phyloP scores from a whole-genome alignment of 2,329 filamentous ascomycete genomes.

The Colletotrichum tofieldiae region DNA sequence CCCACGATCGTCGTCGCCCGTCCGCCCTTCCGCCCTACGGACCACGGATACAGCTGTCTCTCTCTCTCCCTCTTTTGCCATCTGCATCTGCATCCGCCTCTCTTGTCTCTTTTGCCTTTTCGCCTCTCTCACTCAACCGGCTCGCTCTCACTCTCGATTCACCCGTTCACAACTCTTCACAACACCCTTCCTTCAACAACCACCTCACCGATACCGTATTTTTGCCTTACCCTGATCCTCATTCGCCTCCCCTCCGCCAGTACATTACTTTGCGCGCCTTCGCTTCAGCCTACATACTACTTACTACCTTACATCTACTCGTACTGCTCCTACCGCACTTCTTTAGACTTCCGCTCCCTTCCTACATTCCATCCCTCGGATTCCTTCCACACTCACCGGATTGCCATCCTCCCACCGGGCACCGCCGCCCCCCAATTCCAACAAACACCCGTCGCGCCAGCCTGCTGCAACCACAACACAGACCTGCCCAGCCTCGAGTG shows the following conservation, averaged over 20 bases:
- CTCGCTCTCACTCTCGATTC: constrained; percentile 12
- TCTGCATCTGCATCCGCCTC: constrained; percentile 6
- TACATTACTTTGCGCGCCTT: constrained; percentile 34
- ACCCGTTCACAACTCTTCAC: constrained; percentile 11
- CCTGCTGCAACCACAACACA: constrained; percentile 9
- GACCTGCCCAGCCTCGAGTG: constrained; percentile 23
- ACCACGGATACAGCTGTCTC: constrained; percentile 14
- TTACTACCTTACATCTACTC: constrained; percentile 17
- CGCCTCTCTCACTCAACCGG: constrained; percentile 22
- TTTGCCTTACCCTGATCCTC: neutral
- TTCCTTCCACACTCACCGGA: constrained; percentile 18
- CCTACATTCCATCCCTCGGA: constrained; percentile 36
- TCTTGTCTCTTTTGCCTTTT: constrained; percentile 11
- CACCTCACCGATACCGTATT: neutral
- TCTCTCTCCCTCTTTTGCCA: constrained; percentile 20
- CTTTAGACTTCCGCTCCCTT: constrained; percentile 28
- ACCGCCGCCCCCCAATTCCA: constrained; percentile 34
- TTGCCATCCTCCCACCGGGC: constrained; percentile 19
- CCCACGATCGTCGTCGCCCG: constrained; percentile 21
- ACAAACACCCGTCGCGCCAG: neutral
- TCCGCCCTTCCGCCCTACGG: constrained; percentile 1
- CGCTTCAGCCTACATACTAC: constrained; percentile 42
- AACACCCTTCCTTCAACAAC: constrained; percentile 1
- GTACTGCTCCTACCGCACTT: constrained; percentile 17
- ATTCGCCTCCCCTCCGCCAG: neutral